Evolutionary conservation across 768 basidiomycete species (phyloP).

Genomic region (Mycena vulgaris): DNA sequence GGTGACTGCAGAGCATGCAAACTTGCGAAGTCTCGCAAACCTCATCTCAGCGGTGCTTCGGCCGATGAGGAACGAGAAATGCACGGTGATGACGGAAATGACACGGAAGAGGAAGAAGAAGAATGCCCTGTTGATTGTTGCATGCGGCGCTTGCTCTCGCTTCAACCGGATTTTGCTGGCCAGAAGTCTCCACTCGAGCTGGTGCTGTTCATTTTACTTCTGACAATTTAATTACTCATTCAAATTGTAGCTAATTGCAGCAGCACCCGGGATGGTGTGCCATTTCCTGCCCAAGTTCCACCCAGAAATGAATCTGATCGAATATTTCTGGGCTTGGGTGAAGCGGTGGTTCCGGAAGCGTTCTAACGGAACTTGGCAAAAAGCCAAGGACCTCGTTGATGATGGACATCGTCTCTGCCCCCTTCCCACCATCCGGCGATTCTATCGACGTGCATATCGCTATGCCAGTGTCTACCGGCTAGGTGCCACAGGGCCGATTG

Average conservation of each 20-base stretch:
- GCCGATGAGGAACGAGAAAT: conserved; percentile 3
- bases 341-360: conserved; percentile 12
- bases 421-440: conserved; percentile 5
- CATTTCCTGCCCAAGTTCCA: conserved; percentile 23
- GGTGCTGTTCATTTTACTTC: not conserved
- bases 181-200: conserved; percentile 36
- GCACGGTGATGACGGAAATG: conserved; percentile 16
- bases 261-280: conserved; percentile 8
- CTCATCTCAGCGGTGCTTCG: conserved; percentile 12
- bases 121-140: conserved; percentile 34
- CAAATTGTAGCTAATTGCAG: conserved; percentile 1
- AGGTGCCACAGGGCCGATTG: conserved; percentile 10
- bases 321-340: conserved; percentile 27
- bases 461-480: conserved; percentile 15
- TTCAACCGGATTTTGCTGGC: conserved; percentile 34
- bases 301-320: conserved; percentile 22
- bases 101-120: conserved; percentile 25
- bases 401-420: conserved; percentile 3
- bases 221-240: not conserved
- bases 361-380: conserved; percentile 12
- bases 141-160: conserved; percentile 34
- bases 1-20: conserved; percentile 30
- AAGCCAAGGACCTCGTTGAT: conserved; percentile 10
- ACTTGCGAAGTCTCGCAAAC: conserved; percentile 4
- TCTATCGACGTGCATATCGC: conserved; percentile 4